Evolutionary conservation across 352 stramenopile species (phyloP), one percentile per base, ranked within the genome.

Genomic region (Phytophthora uliginosa): DNA sequence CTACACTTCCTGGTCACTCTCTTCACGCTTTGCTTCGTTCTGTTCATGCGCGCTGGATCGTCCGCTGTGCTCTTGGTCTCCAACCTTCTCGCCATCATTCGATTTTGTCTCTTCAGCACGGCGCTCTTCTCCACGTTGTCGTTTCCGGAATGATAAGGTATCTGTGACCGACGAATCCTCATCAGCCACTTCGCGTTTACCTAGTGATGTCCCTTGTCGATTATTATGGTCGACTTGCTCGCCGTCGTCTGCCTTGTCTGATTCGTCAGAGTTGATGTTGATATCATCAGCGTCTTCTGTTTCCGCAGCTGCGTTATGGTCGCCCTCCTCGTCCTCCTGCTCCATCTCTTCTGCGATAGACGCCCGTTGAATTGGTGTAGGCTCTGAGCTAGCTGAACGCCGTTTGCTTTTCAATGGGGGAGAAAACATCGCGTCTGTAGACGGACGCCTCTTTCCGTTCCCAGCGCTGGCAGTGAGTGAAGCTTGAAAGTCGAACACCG

Each of bases 401-500:
- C 73, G 76, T 56, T 79, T 78, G 10, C 45, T 80, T 68, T 69
- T 84, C 36, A 83, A 34, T 31, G 76, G 60, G 53, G 73, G 76
- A 4, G 76, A 83, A 17, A 70, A 22, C 42, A 78, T 63, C 12
- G 28, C 31, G 47, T 62, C 42, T 61, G 58, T 54, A 31, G 48
- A 66, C 38, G 38, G 13, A 63, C 52, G 48, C 20, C 70, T 71
- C 22, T 33, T 66, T 62, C 33, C 71, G 59, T 59, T 77, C 40
- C 20, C 42, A 57, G 31, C 20, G 4, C 12, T 67, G 59, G 20
- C 54, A 18, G 76, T 62, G 15, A 93, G 69, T 34, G 75, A 73
- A 42, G 86, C 59, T 56, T 90, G 81, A 38, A 96, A 96, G 24
- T 95, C 85, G 53, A 92, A 90, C 6, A 95, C 74, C 18, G 81